Conservation (phyloP, 176 grass and related monocot species). For the Cenchrus purpureus region DNA sequence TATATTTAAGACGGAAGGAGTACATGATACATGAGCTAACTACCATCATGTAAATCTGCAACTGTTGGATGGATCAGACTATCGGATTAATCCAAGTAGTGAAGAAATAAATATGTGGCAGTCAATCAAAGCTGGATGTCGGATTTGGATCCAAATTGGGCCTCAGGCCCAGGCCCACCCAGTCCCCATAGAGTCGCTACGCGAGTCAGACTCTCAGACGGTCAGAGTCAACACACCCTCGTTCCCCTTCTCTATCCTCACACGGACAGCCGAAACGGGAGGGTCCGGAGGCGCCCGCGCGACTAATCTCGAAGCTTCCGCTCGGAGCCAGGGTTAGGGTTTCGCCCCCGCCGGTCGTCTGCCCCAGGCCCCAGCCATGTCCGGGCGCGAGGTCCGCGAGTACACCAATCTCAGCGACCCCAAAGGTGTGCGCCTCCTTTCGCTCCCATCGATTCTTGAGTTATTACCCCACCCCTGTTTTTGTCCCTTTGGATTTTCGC, state of each 20-base stretch:
- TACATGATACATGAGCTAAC: too few relatives aligned
- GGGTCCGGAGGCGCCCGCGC: not conserved
- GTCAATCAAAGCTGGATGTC: not conserved
- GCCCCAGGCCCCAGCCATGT: constrained; percentile 55
- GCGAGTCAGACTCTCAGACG: too few relatives aligned
- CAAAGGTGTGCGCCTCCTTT: constrained; percentile 61
- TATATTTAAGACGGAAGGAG: too few relatives aligned
- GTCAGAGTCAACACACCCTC: too few relatives aligned
- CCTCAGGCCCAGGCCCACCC: not conserved
- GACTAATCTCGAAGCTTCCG: constrained; percentile 18
- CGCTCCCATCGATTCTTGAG: not conserved
- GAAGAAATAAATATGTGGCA: too few relatives aligned
- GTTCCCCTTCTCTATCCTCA: not conserved
- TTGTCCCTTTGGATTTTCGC: not conserved
- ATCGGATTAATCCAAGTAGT: not conserved
- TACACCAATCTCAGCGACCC: constrained; percentile 99
- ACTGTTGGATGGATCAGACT: not conserved
- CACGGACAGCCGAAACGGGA: not conserved
- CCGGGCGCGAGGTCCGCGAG: constrained; percentile 92
- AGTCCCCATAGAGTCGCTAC: not conserved
- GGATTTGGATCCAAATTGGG: not conserved
- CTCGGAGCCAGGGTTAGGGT: constrained; percentile 27
- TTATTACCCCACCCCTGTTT: not conserved
- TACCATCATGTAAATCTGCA: too few relatives aligned
- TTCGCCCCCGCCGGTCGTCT: constrained; percentile 1